These are phyloP conservation scores for Neonectria faginata DNA, from an alignment of 2,329 filamentous ascomycete genomes.

Conservation along the genomic window DNA sequence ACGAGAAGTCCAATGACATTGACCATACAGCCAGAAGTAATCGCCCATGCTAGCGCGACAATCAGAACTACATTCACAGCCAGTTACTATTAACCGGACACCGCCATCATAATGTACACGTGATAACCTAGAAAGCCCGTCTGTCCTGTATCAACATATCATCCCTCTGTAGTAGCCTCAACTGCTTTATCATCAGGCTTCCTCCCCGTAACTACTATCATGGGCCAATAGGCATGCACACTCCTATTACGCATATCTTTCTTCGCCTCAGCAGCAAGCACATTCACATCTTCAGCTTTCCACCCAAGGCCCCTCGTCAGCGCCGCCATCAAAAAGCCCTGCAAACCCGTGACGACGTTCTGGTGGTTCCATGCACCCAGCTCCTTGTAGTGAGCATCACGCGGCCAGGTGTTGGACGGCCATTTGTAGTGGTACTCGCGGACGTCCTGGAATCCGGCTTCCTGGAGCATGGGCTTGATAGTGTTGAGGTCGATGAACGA, in stretches of 20 bases:
- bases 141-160: background rate
- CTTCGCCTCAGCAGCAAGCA: constrained; percentile 17
- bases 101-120: no score
- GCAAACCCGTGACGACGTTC: constrained; percentile 17
- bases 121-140: no score
- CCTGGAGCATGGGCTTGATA: constrained; percentile 13
- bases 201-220: constrained; percentile 23
- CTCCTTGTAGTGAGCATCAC: constrained; percentile 17
- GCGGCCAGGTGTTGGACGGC: constrained; percentile 25
- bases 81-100: no score
- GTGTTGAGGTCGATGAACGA: constrained; percentile 20
- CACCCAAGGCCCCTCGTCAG: constrained; percentile 18
- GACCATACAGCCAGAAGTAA: no score
- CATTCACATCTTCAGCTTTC: constrained; percentile 15
- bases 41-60: no score
- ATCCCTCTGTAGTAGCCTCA: background rate
- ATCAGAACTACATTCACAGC: no score
- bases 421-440: constrained; percentile 19
- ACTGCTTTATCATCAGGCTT: background rate
- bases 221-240: constrained; percentile 28
- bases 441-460: constrained; percentile 16
- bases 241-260: constrained; percentile 12
- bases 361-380: constrained; percentile 17
- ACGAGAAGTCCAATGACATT: no score
- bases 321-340: constrained; percentile 21